Evolutionary conservation across 371 early-diverging fungal genomes (phyloP).

Genomic region (Mucor circinelloides): DNA sequence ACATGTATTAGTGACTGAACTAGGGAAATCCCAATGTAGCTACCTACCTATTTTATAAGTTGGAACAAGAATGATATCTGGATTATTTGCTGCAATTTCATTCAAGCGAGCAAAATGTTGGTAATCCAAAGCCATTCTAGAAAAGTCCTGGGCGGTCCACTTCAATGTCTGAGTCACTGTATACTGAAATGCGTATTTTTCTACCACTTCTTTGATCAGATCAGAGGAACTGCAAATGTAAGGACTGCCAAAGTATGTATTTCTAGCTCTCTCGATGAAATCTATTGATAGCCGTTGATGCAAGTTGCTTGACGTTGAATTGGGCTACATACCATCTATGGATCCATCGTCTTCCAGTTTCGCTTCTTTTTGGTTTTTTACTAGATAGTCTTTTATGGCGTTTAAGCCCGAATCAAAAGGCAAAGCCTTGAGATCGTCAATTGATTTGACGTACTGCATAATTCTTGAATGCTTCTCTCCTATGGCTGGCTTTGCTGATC

Average conservation of each 20-base stretch:
- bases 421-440: background rate
- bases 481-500: background rate
- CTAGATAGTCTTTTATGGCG: background rate
- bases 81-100: background rate
- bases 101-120: background rate
- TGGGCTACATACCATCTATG: background rate
- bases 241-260: background rate
- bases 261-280: background rate
- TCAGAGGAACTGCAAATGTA: background rate
- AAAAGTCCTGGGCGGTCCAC: background rate
- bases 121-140: background rate
- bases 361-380: background rate
- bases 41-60: background rate
- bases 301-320: background rate
- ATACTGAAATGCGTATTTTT: background rate
- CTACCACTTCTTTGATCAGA: background rate
- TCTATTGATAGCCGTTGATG: background rate
- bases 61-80: background rate
- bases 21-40: background rate
- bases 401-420: background rate
- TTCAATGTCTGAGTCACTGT: background rate
- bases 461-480: background rate
- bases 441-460: background rate
- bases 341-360: background rate
- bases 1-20: background rate